A percentile compares a stretch with the other conserved stretches of the same genome.
These are phyloP conservation scores for Coniferiporia weirii DNA, from an alignment of 1,284 basidiomycete species.

Conservation along the genomic window DNA sequence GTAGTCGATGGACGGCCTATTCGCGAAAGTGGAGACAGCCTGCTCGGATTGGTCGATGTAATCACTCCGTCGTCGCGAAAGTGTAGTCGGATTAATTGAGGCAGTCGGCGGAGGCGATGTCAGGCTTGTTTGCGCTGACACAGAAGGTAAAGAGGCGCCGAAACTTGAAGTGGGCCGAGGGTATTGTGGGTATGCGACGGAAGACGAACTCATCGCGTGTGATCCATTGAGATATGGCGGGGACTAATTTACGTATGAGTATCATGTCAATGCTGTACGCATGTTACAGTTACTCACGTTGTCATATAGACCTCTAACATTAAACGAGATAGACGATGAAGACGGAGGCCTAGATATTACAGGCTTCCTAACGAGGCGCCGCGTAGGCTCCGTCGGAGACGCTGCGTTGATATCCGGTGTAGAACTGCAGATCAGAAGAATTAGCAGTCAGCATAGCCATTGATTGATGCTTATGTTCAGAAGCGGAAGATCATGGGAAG, in stretches of 20 bases:
- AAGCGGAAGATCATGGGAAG: background rate
- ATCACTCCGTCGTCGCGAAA: slow-evolving; percentile 72
- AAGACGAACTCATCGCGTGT: slow-evolving; percentile 1
- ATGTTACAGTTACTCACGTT: slow-evolving; percentile 31
- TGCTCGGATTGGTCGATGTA: slow-evolving; percentile 76
- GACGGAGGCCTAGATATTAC: slow-evolving; percentile 35
- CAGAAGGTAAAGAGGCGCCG: slow-evolving; percentile 27
- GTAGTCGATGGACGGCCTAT: slow-evolving; percentile 68
- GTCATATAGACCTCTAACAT: slow-evolving; percentile 38
- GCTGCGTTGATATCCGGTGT: slow-evolving; percentile 2
- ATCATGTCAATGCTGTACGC: background rate
- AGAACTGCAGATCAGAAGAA: slow-evolving; percentile 1
- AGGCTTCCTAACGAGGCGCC: slow-evolving; percentile 33
- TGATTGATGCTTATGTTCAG: background rate
- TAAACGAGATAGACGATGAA: slow-evolving; percentile 33
- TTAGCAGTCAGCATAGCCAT: slow-evolving; percentile 5
- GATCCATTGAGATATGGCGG: slow-evolving; percentile 12
- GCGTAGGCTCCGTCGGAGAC: slow-evolving; percentile 26
- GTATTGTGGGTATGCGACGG: slow-evolving; percentile 44
- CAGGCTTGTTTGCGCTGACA: slow-evolving; percentile 29
- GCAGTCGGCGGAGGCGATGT: slow-evolving; percentile 71
- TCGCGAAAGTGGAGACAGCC: slow-evolving; percentile 48
- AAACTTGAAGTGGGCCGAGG: slow-evolving; percentile 30
- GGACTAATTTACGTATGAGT: background rate
- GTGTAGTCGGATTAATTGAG: slow-evolving; percentile 66